Percentiles rank a stretch among this genome's conserved stretches.
These are phyloP conservation scores for Moelleriella libera DNA, from an alignment of 2,329 filamentous ascomycete genomes.

Conservation along the genomic window DNA sequence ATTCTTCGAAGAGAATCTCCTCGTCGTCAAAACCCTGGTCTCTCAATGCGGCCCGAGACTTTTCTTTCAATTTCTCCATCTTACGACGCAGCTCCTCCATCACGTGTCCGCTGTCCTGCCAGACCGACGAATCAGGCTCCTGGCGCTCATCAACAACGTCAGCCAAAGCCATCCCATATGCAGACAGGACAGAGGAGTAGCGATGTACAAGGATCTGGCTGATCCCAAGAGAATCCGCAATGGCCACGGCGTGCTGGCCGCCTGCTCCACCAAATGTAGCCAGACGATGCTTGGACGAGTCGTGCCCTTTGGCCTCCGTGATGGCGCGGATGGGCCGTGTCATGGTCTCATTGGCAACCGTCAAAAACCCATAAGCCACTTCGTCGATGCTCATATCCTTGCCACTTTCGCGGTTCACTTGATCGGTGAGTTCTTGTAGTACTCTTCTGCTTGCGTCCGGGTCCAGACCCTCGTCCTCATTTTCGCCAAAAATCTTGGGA, in stretches of 20 bases:
- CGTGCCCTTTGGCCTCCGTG: slow-evolving; percentile 20
- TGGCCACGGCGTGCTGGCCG: slow-evolving; percentile 28
- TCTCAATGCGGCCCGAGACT: slow-evolving; percentile 50
- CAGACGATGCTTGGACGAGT: slow-evolving; percentile 19
- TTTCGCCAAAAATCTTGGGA: slow-evolving; percentile 39
- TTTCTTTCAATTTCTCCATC: slow-evolving; percentile 68
- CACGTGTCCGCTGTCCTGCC: slow-evolving; percentile 42
- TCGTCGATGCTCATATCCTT: slow-evolving; percentile 17
- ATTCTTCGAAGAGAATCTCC: slow-evolving; percentile 76
- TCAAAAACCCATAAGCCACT: slow-evolving; percentile 20
- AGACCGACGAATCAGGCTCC: slow-evolving; percentile 54
- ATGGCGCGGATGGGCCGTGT: slow-evolving; percentile 19
- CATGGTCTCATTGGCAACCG: slow-evolving; percentile 23
- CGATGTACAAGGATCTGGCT: slow-evolving; percentile 26
- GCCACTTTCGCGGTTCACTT: slow-evolving; percentile 20
- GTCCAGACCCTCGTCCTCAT: slow-evolving; percentile 18
- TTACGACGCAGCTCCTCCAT: slow-evolving; percentile 53
- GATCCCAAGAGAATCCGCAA: slow-evolving; percentile 28
- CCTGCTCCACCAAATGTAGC: slow-evolving; percentile 24
- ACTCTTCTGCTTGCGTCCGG: slow-evolving; percentile 22
- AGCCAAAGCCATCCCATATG: slow-evolving; percentile 30
- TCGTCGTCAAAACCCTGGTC: slow-evolving; percentile 68
- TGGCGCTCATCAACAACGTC: slow-evolving; percentile 53
- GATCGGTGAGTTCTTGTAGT: slow-evolving; percentile 24
- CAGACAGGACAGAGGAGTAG: slow-evolving; percentile 30